A percentile compares a stretch with the other conserved stretches of the same genome.
These are phyloP conservation scores for Pontederia crassipes DNA, from an alignment of 176 grass and related monocot species.

Conservation along the genomic window DNA sequence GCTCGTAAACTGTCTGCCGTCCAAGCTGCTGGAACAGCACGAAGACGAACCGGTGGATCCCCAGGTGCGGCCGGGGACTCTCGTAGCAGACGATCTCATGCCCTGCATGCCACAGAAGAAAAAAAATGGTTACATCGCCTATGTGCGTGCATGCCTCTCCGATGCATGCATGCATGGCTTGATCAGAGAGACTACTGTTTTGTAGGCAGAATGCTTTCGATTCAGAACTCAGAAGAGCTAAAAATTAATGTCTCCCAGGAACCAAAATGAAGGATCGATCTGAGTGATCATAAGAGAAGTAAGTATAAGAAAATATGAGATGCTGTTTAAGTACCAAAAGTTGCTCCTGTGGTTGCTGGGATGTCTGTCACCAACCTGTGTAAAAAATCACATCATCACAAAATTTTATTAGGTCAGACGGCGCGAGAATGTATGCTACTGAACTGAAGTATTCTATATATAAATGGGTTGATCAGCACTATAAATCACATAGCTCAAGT, in stretches of 20 bases:
- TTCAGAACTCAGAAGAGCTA: background rate
- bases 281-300: too few relatives aligned
- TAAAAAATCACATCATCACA: too few relatives aligned
- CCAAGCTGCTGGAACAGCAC: constrained; percentile 51
- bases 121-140: background rate
- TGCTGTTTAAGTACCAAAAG: constrained; percentile 39
- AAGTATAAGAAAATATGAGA: too few relatives aligned
- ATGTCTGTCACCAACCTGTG: constrained; percentile 74
- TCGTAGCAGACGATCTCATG: constrained; percentile 45
- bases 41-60: constrained; percentile 69
- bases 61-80: constrained; percentile 49
- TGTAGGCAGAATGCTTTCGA: background rate
- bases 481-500: too few relatives aligned
- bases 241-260: too few relatives aligned
- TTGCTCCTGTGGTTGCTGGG: constrained; percentile 46
- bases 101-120: constrained; percentile 23
- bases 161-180: too few relatives aligned
- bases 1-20: constrained; percentile 37
- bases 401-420: too few relatives aligned
- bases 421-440: too few relatives aligned
- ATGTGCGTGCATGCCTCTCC: too few relatives aligned
- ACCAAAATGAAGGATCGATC: too few relatives aligned
- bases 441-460: background rate
- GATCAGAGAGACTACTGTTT: too few relatives aligned
- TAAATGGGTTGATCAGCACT: too few relatives aligned